phyloP scores from a whole-genome alignment of 148 eudicot species.

The Vaccinium myrtillus region DNA sequence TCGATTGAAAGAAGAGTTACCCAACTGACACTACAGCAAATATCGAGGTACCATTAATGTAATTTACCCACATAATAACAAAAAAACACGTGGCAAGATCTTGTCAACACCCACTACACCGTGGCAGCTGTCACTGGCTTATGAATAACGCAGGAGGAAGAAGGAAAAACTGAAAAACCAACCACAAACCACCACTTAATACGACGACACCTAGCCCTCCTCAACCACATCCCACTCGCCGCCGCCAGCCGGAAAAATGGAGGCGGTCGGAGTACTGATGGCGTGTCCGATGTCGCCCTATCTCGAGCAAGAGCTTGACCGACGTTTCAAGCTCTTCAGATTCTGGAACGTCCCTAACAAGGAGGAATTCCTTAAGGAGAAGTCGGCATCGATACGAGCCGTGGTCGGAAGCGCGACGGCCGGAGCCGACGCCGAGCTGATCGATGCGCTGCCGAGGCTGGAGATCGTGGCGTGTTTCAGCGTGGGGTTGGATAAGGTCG shows the following conservation, averaged over 20 bases:
- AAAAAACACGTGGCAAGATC: neutral
- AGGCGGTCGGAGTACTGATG: constrained; percentile 51
- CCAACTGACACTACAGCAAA: too few species aligned
- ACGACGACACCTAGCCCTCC: neutral
- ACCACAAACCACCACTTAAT: neutral
- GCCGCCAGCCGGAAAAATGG: constrained; percentile 27
- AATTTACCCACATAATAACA: neutral
- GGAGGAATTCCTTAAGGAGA: constrained; percentile 36
- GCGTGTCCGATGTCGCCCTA: constrained; percentile 38
- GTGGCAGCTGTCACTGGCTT: neutral
- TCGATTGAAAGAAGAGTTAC: too few species aligned
- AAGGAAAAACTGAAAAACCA: neutral
- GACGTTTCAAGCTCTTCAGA: constrained; percentile 45
- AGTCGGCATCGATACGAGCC: constrained; percentile 54
- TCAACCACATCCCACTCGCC: neutral
- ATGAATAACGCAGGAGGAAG: neutral
- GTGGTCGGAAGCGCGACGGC: constrained; percentile 59
- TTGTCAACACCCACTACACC: neutral
- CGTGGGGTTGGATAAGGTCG: constrained; percentile 84
- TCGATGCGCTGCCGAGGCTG: constrained; percentile 62
- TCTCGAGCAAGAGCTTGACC: constrained; percentile 51
- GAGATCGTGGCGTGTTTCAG: constrained; percentile 78
- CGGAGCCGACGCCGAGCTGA: constrained; percentile 60
- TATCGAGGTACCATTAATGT: too few species aligned
- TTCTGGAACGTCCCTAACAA: constrained; percentile 38